phyloP scores from a whole-genome alignment of 1,139 yeast species.

The Hansenula sp. region DNA sequence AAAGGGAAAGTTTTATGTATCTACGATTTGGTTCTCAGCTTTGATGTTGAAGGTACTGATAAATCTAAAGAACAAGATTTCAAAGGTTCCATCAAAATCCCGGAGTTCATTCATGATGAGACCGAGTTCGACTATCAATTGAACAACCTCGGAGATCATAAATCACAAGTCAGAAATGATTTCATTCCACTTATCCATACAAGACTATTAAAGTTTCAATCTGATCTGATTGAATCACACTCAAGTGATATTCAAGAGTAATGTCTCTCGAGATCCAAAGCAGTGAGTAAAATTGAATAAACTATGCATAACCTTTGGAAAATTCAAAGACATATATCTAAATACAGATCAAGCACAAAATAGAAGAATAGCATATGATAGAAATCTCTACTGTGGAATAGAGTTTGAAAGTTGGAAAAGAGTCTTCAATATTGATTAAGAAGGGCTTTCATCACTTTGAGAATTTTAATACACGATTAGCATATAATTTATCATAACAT shows the following conservation, averaged over 20 bases:
- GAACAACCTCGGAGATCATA: conserved; percentile 35
- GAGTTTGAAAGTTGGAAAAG: too few species aligned
- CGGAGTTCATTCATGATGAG: conserved; percentile 75
- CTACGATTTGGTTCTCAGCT: conserved; percentile 56
- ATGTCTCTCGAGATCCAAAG: neutral
- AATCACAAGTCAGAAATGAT: conserved; percentile 36
- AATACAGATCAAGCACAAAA: too few species aligned
- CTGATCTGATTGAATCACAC: conserved; percentile 57
- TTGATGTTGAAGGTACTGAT: conserved; percentile 36
- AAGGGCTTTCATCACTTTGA: neutral
- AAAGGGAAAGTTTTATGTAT: conserved; percentile 77
- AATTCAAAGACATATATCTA: too few species aligned
- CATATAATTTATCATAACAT: neutral
- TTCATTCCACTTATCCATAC: conserved; percentile 49
- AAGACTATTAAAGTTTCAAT: conserved; percentile 55
- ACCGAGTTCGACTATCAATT: conserved; percentile 57
- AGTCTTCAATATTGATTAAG: neutral
- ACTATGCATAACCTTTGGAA: too few species aligned
- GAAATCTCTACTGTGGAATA: too few species aligned
- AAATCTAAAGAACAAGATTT: conserved; percentile 27
- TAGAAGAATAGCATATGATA: too few species aligned
- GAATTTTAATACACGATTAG: neutral
- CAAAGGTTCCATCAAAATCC: conserved; percentile 42
- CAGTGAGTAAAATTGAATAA: too few species aligned
- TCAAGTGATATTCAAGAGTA: conserved; percentile 54